A percentile compares a stretch with the other conserved stretches of the same genome.
Evolutionary conservation across 306 rosid genomes (phyloP).

Genomic region (apple (Malus domestica)): DNA sequence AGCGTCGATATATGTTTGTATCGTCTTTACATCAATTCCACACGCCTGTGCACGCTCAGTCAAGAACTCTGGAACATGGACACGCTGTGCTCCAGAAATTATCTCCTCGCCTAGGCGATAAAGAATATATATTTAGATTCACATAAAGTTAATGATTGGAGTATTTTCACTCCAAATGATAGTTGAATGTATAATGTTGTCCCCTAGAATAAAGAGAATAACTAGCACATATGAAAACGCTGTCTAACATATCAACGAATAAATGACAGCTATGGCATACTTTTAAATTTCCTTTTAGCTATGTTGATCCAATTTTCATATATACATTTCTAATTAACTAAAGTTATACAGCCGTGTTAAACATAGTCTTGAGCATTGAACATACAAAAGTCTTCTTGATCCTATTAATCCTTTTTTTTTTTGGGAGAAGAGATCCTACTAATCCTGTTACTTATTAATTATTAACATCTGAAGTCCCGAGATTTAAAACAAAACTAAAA

Average conservation of each 20-base stretch:
- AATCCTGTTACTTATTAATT: too few relatives aligned
- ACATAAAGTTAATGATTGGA: background rate
- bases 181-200: background rate
- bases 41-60: slow-evolving; percentile 66
- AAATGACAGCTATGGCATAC: too few relatives aligned
- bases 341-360: too few relatives aligned
- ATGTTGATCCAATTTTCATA: too few relatives aligned
- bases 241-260: too few relatives aligned
- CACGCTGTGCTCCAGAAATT: slow-evolving; percentile 94
- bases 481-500: background rate
- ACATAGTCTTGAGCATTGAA: too few relatives aligned
- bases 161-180: background rate
- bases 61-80: slow-evolving; percentile 70
- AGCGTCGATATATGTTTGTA: slow-evolving; percentile 71
- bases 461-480: background rate
- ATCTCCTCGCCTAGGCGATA: slow-evolving; percentile 75
- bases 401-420: too few relatives aligned
- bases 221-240: background rate
- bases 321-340: too few relatives aligned
- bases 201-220: background rate
- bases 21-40: slow-evolving; percentile 69
- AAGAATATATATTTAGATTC: background rate
- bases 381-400: too few relatives aligned
- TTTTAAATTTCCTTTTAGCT: too few relatives aligned
- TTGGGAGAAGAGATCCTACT: too few relatives aligned